These are phyloP conservation scores for Suillus americanus DNA, from an alignment of 768 basidiomycete genomes.

Conservation along the genomic window DNA sequence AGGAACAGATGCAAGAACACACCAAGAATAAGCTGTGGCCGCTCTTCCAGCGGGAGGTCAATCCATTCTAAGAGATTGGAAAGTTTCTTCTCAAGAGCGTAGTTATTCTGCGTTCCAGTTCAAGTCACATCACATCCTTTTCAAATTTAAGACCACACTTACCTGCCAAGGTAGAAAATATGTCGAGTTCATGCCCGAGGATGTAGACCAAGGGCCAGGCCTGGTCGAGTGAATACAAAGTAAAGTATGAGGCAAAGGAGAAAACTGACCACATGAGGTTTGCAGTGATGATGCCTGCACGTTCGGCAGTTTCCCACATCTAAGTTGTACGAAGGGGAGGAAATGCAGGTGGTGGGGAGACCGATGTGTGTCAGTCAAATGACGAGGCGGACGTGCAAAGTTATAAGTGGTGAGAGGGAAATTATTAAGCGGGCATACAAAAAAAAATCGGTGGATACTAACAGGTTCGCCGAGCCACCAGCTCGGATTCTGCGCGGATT, in stretches of 20 bases:
- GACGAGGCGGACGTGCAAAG: not conserved
- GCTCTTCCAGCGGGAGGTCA: conserved; percentile 64
- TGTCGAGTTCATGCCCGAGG: conserved; percentile 61
- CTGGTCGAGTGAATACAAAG: conserved; percentile 33
- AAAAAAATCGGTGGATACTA: conserved; percentile 16
- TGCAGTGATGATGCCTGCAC: conserved; percentile 71
- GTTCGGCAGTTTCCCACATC: conserved; percentile 91
- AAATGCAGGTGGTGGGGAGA: not conserved
- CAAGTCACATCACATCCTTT: not conserved
- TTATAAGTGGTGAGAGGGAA: not conserved
- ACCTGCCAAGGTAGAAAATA: conserved; percentile 83
- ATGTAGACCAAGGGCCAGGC: conserved; percentile 81
- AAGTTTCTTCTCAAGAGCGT: conserved; percentile 67
- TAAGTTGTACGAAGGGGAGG: conserved; percentile 25
- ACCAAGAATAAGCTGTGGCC: conserved; percentile 82
- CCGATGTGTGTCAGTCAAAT: not conserved
- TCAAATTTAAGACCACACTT: conserved; percentile 12
- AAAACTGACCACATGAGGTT: conserved; percentile 86
- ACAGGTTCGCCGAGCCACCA: conserved; percentile 96
- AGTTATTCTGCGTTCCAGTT: conserved; percentile 44
- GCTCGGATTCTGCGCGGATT: conserved; percentile 59
- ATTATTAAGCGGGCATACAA: not conserved
- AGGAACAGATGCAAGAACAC: conserved; percentile 16
- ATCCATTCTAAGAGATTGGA: conserved; percentile 82
- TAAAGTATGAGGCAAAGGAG: not conserved